Base-by-base conservation (phyloP, 305 asterid species). In the Rubia occidens region DNA sequence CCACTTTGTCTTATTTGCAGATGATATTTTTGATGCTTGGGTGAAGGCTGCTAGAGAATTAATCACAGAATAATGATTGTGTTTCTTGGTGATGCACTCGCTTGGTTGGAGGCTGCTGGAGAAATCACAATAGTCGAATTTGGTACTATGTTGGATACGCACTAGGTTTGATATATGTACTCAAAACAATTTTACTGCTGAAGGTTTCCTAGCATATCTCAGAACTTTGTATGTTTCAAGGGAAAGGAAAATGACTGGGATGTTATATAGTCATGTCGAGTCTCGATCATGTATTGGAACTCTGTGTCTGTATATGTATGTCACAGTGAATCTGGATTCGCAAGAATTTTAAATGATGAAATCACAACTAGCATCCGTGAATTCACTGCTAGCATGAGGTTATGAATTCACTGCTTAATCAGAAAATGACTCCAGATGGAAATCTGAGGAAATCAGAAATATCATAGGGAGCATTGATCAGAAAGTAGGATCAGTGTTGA, bases 21-120 rank as follows among this genome's bases (percentile, higher is more conserved):
- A 93, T 73, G 97, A 90, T 65, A 77, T 87, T 61, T 93, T 85
- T 40, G 85, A 87, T 78, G 92, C 73, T 44, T 90, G 98, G 98
- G 66, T 85, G 81, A 75, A 66, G 72, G 84, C 79, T 47, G 95
- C 95, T 32, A 78, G 79, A 40, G 88, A 87, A 66, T 76, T 88
- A 82, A 85, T 90, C 47, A 78, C 71, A 40, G 79, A 76, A 18
- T 84, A 83, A 85, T 66, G 44, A 29, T 24, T 68, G 65, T 68
- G 21, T 24, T 42, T 64, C 59, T 40, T 61, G 11, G 47, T 11
- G 49, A 54, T 55, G 60, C 14, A n/a, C 42, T 49, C 18, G 26
- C 56, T 35, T 43, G 5, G 39, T 35, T 35, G 39, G 0, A 35
- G 39, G 6, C 6, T 35, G 39, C 39, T 35, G 39, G 39, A 3